Conservation (phyloP, 305 asterid species). For the Fraxinus platypoda region DNA sequence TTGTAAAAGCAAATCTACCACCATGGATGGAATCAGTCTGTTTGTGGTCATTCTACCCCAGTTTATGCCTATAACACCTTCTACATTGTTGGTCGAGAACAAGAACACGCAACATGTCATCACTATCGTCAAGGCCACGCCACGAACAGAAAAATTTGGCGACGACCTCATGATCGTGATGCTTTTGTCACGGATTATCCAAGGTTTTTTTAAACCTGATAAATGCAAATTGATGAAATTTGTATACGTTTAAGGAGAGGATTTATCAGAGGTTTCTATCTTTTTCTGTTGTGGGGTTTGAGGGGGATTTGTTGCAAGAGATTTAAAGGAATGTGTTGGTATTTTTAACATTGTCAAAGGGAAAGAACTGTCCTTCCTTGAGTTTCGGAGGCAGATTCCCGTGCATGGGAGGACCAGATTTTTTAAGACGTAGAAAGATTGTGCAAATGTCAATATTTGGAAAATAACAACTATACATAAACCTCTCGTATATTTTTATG, state of each 20-base stretch:
- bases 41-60: slow-evolving; percentile 47
- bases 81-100: not conserved
- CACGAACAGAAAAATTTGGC: not conserved
- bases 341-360: not conserved
- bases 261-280: not conserved
- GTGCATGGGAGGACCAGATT: not conserved
- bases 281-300: not conserved
- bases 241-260: not conserved
- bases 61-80: slow-evolving; percentile 29
- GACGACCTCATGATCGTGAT: not conserved
- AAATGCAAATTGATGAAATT: not conserved
- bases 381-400: not conserved
- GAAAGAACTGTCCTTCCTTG: not conserved
- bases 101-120: not conserved
- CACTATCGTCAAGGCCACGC: not conserved
- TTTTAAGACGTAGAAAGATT: not conserved
- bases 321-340: not conserved
- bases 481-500: too few relatives aligned
- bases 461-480: too few relatives aligned
- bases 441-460: not conserved
- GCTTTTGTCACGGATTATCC: not conserved
- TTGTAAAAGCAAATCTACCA: slow-evolving; percentile 48
- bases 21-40: slow-evolving; percentile 49
- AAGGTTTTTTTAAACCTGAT: not conserved
- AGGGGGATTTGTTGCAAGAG: not conserved